These are phyloP conservation scores for Ehretia macrophylla DNA, from an alignment of 257 asterid species.

Conservation along the genomic window DNA sequence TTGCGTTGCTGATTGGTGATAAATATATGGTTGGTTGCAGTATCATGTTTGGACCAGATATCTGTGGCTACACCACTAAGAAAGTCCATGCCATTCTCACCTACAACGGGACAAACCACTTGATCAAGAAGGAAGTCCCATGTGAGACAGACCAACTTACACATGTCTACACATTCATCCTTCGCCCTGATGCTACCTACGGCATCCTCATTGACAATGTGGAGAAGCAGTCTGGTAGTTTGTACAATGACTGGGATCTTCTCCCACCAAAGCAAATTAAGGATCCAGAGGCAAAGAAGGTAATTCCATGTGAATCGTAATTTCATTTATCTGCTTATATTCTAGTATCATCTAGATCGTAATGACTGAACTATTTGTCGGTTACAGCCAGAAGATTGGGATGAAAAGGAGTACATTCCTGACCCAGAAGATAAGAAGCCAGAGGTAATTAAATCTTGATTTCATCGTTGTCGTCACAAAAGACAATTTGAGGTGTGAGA, in stretches of 20 bases:
- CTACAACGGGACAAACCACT: slow-evolving; percentile 58
- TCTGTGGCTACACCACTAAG: slow-evolving; percentile 82
- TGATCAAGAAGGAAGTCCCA: slow-evolving; percentile 89
- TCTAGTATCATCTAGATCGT: neutral
- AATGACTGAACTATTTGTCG: slow-evolving; percentile 5
- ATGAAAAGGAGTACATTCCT: slow-evolving; percentile 81
- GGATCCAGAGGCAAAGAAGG: slow-evolving; percentile 97
- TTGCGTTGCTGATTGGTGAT: slow-evolving; percentile 16
- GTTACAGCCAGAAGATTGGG: slow-evolving; percentile 98
- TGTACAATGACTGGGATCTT: slow-evolving; percentile 91
- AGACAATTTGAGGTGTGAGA: no score
- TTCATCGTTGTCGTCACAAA: neutral
- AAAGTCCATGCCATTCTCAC: slow-evolving; percentile 91
- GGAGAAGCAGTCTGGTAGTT: slow-evolving; percentile 92
- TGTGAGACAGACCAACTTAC: slow-evolving; percentile 96
- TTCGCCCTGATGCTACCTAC: slow-evolving; percentile 95
- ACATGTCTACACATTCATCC: slow-evolving; percentile 88
- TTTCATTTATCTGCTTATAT: neutral
- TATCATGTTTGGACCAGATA: slow-evolving; percentile 98
- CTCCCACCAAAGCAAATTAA: slow-evolving; percentile 83
- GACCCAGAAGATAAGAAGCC: slow-evolving; percentile 99
- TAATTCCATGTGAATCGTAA: slow-evolving; percentile 15
- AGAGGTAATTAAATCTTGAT: slow-evolving; percentile 41
- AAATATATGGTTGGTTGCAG: slow-evolving; percentile 38
- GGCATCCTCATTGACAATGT: slow-evolving; percentile 83